phyloP scores from a whole-genome alignment of 768 basidiomycete genomes.

The Cystobasidium ongulense region DNA sequence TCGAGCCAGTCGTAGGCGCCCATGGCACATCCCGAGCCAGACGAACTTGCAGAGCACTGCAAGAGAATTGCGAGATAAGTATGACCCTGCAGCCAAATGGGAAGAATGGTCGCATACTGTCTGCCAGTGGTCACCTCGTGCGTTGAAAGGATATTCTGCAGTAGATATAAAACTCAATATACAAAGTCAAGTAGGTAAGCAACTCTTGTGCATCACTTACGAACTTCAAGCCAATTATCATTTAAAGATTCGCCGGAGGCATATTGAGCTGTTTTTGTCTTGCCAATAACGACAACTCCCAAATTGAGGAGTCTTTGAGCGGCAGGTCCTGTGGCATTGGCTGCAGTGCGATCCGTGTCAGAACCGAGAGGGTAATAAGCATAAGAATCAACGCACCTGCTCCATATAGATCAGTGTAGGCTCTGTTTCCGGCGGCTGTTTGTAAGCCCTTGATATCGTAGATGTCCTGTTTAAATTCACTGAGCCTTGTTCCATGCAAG shows the following conservation, averaged over 20 bases:
- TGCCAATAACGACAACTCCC: not conserved
- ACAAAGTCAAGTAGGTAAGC: not conserved
- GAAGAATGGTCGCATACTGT: not conserved
- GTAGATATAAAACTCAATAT: not conserved
- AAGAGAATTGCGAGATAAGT: not conserved
- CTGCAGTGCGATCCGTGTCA: not conserved
- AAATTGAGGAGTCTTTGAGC: not conserved
- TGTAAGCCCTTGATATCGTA: not conserved
- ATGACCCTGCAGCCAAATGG: not conserved
- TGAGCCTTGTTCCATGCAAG: not conserved
- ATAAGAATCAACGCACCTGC: not conserved
- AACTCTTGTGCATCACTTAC: not conserved
- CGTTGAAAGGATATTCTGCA: not conserved
- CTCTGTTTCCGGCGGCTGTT: constrained; percentile 1
- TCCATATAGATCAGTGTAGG: not conserved
- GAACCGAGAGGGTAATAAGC: not conserved
- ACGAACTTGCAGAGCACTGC: not conserved
- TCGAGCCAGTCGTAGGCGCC: not conserved
- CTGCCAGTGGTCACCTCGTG: not conserved
- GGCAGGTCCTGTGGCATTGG: not conserved
- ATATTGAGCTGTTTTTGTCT: constrained; percentile 4
- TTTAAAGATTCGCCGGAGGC: not conserved
- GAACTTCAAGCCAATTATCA: not conserved
- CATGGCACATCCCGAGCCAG: not conserved
- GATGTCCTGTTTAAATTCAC: not conserved